phyloP scores from a whole-genome alignment of 1,139 yeast genomes.

The Protomyces macrosporus region DNA sequence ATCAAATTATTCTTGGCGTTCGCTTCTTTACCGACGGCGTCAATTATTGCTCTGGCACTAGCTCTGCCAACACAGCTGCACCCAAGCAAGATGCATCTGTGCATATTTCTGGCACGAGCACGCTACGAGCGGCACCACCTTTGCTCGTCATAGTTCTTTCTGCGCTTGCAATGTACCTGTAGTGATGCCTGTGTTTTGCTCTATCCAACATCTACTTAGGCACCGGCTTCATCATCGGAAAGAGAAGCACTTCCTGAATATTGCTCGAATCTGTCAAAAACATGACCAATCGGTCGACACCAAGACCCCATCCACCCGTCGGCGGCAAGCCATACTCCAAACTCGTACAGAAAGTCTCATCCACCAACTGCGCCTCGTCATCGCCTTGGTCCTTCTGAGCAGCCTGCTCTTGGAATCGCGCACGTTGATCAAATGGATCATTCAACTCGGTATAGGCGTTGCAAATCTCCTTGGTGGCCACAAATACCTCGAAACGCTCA shows the following conservation, averaged over 20 bases:
- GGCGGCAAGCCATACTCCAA: slow-evolving; percentile 98
- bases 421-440: slow-evolving; percentile 75
- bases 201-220: neutral
- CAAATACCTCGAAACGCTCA: slow-evolving; percentile 97
- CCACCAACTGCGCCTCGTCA: slow-evolving; percentile 95
- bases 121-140: no score
- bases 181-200: no score
- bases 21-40: neutral
- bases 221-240: slow-evolving; percentile 71
- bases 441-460: slow-evolving; percentile 98
- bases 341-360: slow-evolving; percentile 95
- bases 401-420: slow-evolving; percentile 77
- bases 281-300: slow-evolving; percentile 98
- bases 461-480: slow-evolving; percentile 96
- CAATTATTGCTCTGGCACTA: neutral
- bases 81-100: neutral
- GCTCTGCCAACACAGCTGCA: neutral
- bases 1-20: neutral
- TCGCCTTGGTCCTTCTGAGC: slow-evolving; percentile 98
- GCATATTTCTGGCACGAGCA: neutral
- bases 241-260: slow-evolving; percentile 92
- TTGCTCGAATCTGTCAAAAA: slow-evolving; percentile 91
- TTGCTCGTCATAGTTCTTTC: no score
- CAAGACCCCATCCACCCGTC: slow-evolving; percentile 99
- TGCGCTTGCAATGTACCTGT: no score